Evolutionary conservation across 495 filamentous ascomycete species (phyloP), one percentile per base, ranked within the genome.

Genomic region (Endocarpon pusillum): DNA sequence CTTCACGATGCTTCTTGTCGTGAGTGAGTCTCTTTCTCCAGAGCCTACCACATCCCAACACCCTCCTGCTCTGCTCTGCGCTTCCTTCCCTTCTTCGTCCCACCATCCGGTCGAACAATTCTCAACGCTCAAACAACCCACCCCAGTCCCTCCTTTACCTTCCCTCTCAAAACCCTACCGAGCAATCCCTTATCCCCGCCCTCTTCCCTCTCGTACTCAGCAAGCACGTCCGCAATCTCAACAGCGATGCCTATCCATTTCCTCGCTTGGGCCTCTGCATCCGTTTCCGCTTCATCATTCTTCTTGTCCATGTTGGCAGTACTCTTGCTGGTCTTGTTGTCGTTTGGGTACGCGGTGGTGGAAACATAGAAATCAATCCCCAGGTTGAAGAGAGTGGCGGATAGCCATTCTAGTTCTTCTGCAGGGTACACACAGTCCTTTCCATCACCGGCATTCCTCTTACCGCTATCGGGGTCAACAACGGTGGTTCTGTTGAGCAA

Each of bases 371-470:
- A 69, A 39, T 89, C 81, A 15, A 85, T 64, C 0, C 75, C 75
- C 26, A 64, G 69, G 41, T 91, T 91, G 59, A 89, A 93, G 0
- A 75, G 53, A 2, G 65, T 71, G 0, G 69, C 69, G 1, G 74
- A 73, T 19, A 94, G 67, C 76, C 79, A 86, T 42, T 79, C 71
- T 2, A 93, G 55, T 41, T 94, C 85, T 4, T 69, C 65, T 7
- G 52, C 38, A 3, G 81, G 81, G 45, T 82, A 91, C 2, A 46
- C 15, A 6, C 21, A 32, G 4, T 26, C n/a, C n/a, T n/a, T n/a
- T n/a, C n/a, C n/a, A n/a, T n/a, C n/a, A n/a, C n/a, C n/a, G n/a
- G n/a, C n/a, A n/a, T n/a, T n/a, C n/a, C n/a, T n/a, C 29, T 32
- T 38, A 39, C 53, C 61, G 31, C 16, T 19, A 10, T 34, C 2